Base-by-base conservation (phyloP, 148 eudicot species). In the Fagopyrum homotropicum region DNA sequence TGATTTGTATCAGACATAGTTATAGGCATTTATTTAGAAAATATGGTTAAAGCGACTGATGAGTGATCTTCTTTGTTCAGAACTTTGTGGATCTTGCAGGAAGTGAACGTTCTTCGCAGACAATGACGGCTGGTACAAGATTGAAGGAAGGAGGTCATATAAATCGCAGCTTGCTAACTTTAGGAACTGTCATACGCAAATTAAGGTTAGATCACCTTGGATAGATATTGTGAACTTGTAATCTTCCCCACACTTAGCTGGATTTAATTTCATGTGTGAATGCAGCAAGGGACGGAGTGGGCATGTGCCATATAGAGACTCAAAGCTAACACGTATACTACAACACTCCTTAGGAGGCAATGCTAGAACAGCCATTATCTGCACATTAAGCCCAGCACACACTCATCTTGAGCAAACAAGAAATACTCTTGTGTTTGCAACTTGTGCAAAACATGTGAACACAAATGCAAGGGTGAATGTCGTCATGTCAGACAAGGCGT, bases 1-100 rank as follows among this genome's bases (percentile, higher is more conserved):
- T 35, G 1, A 0, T 0, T 35, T 35, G 40, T 35, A 35, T 35
- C 40, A 35, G 40, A 35, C 40, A 35, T 35, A 35, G 40, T 35
- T 35, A 35, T 35, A 35, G 2, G 0, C 40, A 1, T 35, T 35
- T 35, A 35, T 35, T 35, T 35, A 17, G 19, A 6, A 8, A 4
- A n/a, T 56, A 51, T 50, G 54, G 10, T 51, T 12, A 8, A 51
- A 51, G 54, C 0, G n/a, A 52, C 5, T 52, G 57, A 12, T 14
- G n/a, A 12, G 15, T 61, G 68, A 61, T 61, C 68, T 60, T 55
- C 63, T 76, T 72, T 64, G 76, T 64, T 44, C 82, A 92, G 99
- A 96, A 87, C 84, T 96, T 96, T 80, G 94, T 92, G 76, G 99
- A 96, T 81, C 94, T 96, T 70, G 98, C 99, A 45, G 99, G 99